Evolutionary conservation across 2,329 filamentous ascomycete species (phyloP), one percentile per base, ranked within the genome.

Genomic region (Clonostachys byssicola): DNA sequence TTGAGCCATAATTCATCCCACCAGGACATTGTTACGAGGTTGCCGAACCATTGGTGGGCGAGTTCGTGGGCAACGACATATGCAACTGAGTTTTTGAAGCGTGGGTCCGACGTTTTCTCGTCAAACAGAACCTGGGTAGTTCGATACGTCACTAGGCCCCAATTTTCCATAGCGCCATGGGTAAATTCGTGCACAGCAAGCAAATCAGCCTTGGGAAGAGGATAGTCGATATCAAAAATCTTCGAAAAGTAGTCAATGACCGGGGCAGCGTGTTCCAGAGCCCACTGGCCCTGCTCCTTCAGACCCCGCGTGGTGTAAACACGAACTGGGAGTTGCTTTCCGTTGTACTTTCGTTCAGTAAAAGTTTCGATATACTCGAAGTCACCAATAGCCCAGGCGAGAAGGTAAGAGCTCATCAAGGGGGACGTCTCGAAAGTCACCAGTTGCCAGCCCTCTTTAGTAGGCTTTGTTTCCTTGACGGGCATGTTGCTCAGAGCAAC

Each of bases 21-120:
- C 90, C 91, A 96, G 65, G 95, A 89, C 91, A 96, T 96, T 6
- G 92, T 96, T 40, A 95, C 91, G 12, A 96, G 79, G 65, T 96
- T 95, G 36, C 91, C 91, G 58, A 96, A 96, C 92, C 92, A 96
- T 71, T 95, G 91, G 62, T 96, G 91, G 47, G 92, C 94, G 52
- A 99, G 78, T 67, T 99, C 94, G 68, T 99, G 94, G n/a, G 94
- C 92, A 44, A 97, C 92, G 48, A 97, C 92, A 60, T 99, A 97
- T 34, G 94, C 94, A 53, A 99, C 88, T 36, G 92, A 81, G 66
- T 96, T 96, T 68, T 91, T 92, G 72, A 92, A 96, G 54, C 85
- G 84, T 40, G 89, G 84, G 63, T 96, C 92, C 0, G 92, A 96
- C 43, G 86, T 88, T 63, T 90, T 85, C 65, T 95, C 90, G 60